Evolutionary conservation across 345 rosid genomes (phyloP).

Genomic region (Lumnitzera racemosa): DNA sequence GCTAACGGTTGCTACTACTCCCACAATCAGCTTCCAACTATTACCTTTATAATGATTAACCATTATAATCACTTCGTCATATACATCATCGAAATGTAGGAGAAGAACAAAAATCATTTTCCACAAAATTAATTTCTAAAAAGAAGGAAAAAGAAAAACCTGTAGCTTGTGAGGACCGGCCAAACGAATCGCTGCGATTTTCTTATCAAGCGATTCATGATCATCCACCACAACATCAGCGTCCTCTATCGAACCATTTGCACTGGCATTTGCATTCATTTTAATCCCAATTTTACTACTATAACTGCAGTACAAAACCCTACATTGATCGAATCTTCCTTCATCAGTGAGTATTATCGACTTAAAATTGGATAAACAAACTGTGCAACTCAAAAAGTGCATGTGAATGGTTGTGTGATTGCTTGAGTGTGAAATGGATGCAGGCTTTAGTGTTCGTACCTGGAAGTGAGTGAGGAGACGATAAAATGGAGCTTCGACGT

Average conservation of each 20-base stretch:
- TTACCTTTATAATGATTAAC: no score
- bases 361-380: no score
- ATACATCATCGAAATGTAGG: no score
- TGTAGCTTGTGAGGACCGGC: constrained; percentile 77
- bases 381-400: no score
- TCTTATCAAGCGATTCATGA: constrained; percentile 32
- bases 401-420: no score
- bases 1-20: no score
- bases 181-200: constrained; percentile 42
- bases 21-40: no score
- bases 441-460: neutral
- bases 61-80: no score
- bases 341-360: no score
- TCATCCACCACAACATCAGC: constrained; percentile 29
- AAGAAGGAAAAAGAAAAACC: constrained; percentile 23
- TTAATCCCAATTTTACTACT: neutral
- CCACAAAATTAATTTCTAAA: no score
- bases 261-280: constrained; percentile 27
- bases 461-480: constrained; percentile 6
- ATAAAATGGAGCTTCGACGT: neutral
- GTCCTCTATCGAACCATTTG: constrained; percentile 17
- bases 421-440: no score
- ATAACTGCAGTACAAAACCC: constrained; percentile 11
- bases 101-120: no score
- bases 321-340: neutral